A percentile compares a stretch with the other conserved stretches of the same genome.
Conservation (phyloP, 208 protist species). For the Trypanosoma caninum region DNA sequence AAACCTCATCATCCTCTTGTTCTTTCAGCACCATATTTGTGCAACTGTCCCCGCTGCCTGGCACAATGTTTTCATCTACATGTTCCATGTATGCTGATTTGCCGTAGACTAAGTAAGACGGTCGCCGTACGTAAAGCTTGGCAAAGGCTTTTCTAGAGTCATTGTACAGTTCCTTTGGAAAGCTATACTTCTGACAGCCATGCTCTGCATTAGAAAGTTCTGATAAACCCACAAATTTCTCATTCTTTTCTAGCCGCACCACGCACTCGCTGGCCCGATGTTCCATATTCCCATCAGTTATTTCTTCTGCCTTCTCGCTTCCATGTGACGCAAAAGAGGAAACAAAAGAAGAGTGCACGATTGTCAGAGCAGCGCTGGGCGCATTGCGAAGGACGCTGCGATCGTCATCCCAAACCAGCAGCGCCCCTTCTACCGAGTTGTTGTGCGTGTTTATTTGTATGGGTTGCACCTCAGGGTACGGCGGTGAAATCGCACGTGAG, state of each 20-base stretch:
- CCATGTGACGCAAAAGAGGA: not conserved
- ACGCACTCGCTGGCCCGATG: too few relatives aligned
- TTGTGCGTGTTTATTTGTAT: not conserved
- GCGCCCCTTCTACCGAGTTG: constrained; percentile 3
- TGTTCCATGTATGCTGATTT: constrained; percentile 2
- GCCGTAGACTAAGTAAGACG: constrained; percentile 1
- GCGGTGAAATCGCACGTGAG: too few relatives aligned
- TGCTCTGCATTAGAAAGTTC: too few relatives aligned
- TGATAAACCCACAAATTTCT: too few relatives aligned
- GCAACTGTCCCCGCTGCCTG: too few relatives aligned
- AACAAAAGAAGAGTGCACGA: constrained; percentile 3
- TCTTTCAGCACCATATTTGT: too few relatives aligned
- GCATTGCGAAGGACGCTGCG: not conserved
- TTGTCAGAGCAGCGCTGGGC: constrained; percentile 3
- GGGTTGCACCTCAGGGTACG: not conserved
- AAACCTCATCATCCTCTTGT: too few relatives aligned
- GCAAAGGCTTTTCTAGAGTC: constrained; percentile 1
- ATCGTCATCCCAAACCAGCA: constrained; percentile 8
- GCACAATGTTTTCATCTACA: too few relatives aligned
- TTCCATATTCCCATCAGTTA: too few relatives aligned
- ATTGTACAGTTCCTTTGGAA: constrained; percentile 5
- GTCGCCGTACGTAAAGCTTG: constrained; percentile 7
- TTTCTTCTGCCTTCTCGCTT: too few relatives aligned
- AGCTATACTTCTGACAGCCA: not conserved
- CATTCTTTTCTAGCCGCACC: too few relatives aligned